phyloP scores from a whole-genome alignment of 179 eudicot genomes.

The Dionaea muscipula region DNA sequence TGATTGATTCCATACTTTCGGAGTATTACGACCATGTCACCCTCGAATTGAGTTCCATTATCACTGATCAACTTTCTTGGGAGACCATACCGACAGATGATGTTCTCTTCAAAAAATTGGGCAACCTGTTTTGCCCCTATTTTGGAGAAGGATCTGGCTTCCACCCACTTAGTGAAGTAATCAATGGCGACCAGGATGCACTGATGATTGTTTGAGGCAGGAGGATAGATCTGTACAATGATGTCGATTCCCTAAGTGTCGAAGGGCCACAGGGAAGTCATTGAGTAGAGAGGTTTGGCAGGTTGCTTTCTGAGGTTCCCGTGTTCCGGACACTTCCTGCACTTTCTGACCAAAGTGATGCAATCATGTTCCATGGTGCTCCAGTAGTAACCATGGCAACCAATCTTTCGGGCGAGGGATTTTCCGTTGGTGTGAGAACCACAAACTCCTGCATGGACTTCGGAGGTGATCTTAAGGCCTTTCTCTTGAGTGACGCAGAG shows the following conservation, averaged over 20 bases:
- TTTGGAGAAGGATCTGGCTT: not conserved
- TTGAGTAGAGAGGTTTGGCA: not conserved
- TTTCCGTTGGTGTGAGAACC: too few species aligned
- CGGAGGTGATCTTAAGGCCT: not conserved
- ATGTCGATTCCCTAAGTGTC: slow-evolving; percentile 13
- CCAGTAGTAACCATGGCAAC: not conserved
- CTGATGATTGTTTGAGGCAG: not conserved
- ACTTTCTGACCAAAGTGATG: not conserved
- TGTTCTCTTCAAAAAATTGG: not conserved
- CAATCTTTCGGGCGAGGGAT: not conserved
- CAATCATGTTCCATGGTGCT: not conserved
- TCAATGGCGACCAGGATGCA: slow-evolving; percentile 8
- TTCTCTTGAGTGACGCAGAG: not conserved
- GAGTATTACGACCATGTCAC: too few species aligned
- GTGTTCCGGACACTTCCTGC: not conserved
- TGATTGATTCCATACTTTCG: not conserved
- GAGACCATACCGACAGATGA: slow-evolving; percentile 8
- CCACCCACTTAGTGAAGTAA: slow-evolving; percentile 8
- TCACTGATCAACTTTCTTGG: slow-evolving; percentile 4
- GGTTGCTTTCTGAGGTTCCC: not conserved
- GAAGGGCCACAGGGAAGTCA: slow-evolving; percentile 11
- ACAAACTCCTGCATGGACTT: not conserved
- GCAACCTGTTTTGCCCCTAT: not conserved
- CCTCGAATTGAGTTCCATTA: not conserved
- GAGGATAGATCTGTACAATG: not conserved